These are phyloP conservation scores for Porcisia deanei DNA, from an alignment of 208 protist genomes.

Conservation along the genomic window DNA sequence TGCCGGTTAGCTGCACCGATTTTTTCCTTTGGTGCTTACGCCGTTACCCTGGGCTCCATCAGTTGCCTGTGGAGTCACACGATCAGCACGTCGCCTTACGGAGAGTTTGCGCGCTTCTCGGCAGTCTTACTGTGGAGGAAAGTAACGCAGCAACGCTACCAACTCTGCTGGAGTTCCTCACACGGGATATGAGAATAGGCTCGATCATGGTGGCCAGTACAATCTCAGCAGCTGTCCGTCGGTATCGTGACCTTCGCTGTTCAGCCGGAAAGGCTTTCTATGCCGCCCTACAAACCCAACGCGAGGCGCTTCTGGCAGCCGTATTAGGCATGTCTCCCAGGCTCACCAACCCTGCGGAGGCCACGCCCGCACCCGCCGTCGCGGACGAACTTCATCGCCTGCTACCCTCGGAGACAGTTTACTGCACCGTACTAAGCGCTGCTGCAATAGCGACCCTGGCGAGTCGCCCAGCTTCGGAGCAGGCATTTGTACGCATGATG, in stretches of 20 bases:
- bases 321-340: neutral
- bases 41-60: slow-evolving; percentile 30
- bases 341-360: neutral
- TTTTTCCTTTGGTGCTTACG: slow-evolving; percentile 60
- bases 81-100: slow-evolving; percentile 12
- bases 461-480: slow-evolving; percentile 23
- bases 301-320: neutral
- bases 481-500: slow-evolving; percentile 83
- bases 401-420: slow-evolving; percentile 32
- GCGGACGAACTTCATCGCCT: slow-evolving; percentile 25
- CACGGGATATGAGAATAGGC: slow-evolving; percentile 1
- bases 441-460: slow-evolving; percentile 47
- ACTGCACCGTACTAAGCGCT: slow-evolving; percentile 67
- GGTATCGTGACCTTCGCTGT: slow-evolving; percentile 14
- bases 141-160: slow-evolving; percentile 11
- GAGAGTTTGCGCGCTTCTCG: slow-evolving; percentile 12
- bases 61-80: slow-evolving; percentile 3
- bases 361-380: neutral
- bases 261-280: neutral
- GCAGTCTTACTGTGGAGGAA: slow-evolving; percentile 23
- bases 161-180: slow-evolving; percentile 8
- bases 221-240: slow-evolving; percentile 19
- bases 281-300: neutral
- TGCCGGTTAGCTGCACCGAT: slow-evolving; percentile 28
- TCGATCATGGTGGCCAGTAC: slow-evolving; percentile 5